phyloP scores from a whole-genome alignment of 345 rosid genomes.

The Arabis hirsuta region DNA sequence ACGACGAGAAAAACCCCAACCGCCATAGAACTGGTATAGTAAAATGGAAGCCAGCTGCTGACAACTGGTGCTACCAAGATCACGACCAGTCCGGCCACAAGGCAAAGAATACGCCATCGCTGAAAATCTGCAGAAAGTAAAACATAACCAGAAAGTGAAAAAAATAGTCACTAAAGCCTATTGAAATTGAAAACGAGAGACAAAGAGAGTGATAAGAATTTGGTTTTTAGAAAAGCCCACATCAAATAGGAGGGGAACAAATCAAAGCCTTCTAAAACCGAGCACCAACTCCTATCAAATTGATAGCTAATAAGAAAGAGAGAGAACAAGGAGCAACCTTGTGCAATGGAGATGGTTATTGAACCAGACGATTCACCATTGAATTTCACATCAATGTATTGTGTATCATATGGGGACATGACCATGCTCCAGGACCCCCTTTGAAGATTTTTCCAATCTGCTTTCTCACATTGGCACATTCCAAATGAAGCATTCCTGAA shows the following conservation, averaged over 20 bases:
- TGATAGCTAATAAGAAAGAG: neutral
- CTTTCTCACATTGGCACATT: slow-evolving; percentile 67
- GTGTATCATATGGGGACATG: slow-evolving; percentile 77
- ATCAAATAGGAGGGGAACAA: neutral
- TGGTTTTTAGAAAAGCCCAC: neutral
- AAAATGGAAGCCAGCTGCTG: slow-evolving; percentile 93
- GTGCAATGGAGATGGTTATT: slow-evolving; percentile 55
- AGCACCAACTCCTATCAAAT: neutral
- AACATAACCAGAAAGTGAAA: neutral
- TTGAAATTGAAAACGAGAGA: neutral
- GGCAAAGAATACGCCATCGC: slow-evolving; percentile 76
- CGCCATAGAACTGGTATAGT: slow-evolving; percentile 91
- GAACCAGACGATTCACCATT: slow-evolving; percentile 54
- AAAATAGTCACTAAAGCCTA: neutral
- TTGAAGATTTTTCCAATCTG: slow-evolving; percentile 75
- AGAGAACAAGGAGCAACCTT: slow-evolving; percentile 52
- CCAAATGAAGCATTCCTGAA: slow-evolving; percentile 77
- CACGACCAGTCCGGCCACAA: slow-evolving; percentile 63
- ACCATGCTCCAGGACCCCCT: slow-evolving; percentile 65
- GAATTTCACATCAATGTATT: slow-evolving; percentile 77
- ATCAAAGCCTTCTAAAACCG: neutral
- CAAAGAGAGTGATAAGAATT: neutral
- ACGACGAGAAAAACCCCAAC: slow-evolving; percentile 86
- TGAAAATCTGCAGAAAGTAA: slow-evolving; percentile 66
- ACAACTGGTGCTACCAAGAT: slow-evolving; percentile 75